Conservation (phyloP, 306 rosid genomes). For the Alnus glutinosa region DNA sequence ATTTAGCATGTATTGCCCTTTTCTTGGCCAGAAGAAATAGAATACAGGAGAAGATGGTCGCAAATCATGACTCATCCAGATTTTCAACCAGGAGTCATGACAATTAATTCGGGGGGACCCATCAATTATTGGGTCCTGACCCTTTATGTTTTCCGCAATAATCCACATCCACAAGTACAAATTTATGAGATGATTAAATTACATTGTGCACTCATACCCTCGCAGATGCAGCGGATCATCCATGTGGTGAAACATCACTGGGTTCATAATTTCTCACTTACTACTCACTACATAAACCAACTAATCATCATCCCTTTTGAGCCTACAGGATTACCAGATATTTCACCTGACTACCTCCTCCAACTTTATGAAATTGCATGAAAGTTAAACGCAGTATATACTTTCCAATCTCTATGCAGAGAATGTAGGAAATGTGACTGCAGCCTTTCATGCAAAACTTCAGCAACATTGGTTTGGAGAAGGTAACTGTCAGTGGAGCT, state of each 20-base stretch:
- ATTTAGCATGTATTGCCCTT: too few species aligned
- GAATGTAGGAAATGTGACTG: neutral
- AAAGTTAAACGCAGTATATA: too few species aligned
- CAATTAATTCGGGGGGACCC: conserved; percentile 1
- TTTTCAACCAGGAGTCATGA: neutral
- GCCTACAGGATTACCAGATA: neutral
- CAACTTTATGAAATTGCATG: too few species aligned
- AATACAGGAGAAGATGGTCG: neutral
- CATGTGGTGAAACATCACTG: neutral
- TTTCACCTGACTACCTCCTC: too few species aligned
- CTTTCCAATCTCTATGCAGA: too few species aligned
- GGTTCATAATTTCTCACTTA: neutral
- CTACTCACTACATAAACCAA: neutral
- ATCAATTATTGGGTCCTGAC: conserved; percentile 13
- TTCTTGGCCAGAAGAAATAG: too few species aligned
- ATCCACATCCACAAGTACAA: conserved; percentile 1
- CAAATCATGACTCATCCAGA: neutral
- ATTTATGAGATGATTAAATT: neutral
- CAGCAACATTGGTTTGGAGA: neutral
- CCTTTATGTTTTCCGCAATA: neutral
- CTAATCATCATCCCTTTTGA: neutral
- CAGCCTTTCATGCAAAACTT: neutral
- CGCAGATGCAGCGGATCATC: neutral
- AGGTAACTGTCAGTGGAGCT: neutral
- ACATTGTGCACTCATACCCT: neutral